These are phyloP conservation scores for Asterella californica DNA, from an alignment of 225 moss, liverwort and hornwort species.

Conservation along the genomic window DNA sequence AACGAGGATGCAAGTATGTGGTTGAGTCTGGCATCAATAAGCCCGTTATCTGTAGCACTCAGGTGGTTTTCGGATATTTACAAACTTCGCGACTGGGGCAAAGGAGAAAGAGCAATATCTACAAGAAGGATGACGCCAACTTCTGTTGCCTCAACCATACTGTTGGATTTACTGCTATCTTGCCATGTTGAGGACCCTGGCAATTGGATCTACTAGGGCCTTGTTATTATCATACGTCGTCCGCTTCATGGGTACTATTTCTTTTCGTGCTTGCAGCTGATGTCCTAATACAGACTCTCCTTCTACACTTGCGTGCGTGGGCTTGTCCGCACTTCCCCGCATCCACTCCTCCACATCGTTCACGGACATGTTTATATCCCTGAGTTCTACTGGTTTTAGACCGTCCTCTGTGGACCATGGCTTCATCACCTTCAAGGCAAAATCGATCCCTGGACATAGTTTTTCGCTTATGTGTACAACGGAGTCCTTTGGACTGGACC, in stretches of 20 bases:
- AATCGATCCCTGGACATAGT: conserved; percentile 28
- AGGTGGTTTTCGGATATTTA: not conserved
- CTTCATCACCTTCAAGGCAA: conserved; percentile 3
- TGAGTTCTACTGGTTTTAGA: conserved; percentile 1
- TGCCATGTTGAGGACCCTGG: conserved; percentile 8
- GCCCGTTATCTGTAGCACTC: not conserved
- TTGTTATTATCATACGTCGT: conserved; percentile 3
- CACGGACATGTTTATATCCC: conserved; percentile 7
- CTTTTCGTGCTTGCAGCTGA: not conserved
- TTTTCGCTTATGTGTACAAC: not conserved
- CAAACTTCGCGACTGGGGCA: not conserved
- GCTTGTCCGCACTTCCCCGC: not conserved
- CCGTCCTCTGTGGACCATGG: conserved; percentile 18
- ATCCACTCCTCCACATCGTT: conserved; percentile 18
- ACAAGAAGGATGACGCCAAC: not conserved
- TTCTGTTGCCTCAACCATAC: not conserved
- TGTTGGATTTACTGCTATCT: not conserved
- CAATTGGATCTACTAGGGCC: conserved; percentile 5
- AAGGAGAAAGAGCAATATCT: conserved; percentile 1
- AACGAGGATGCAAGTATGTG: not conserved
- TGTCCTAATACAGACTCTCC: not conserved
- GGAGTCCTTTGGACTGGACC: not conserved
- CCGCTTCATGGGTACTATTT: not conserved
- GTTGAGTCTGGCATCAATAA: not conserved
- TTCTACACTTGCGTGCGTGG: not conserved